Conservation (phyloP, 257 asterid species). For the Solanum sitiens region DNA sequence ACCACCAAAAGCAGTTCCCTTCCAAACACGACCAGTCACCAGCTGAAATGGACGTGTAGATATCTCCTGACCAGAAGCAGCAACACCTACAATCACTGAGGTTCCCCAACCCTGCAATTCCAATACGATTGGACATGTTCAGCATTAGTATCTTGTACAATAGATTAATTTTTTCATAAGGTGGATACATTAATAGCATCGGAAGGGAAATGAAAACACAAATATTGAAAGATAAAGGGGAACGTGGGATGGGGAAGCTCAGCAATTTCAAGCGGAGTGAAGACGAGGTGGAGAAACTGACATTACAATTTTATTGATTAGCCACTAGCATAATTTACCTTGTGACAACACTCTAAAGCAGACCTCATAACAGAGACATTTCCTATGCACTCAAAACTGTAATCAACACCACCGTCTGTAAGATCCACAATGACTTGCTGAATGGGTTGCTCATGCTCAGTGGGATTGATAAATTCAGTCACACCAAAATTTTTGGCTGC, state of each 20-base stretch:
- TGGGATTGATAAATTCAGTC: conserved; percentile 92
- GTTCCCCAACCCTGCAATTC: conserved; percentile 91
- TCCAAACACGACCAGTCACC: conserved; percentile 99
- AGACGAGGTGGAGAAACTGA: background rate
- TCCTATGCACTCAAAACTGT: conserved; percentile 98
- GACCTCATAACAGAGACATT: conserved; percentile 88
- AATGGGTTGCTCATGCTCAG: conserved; percentile 86
- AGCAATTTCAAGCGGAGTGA: background rate
- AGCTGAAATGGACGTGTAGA: conserved; percentile 96
- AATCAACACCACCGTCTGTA: conserved; percentile 98
- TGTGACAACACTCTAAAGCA: conserved; percentile 97
- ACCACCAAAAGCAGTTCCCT: conserved; percentile 98
- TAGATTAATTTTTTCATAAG: background rate
- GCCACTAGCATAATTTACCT: conserved; percentile 30
- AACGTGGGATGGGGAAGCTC: background rate
- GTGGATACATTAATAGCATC: background rate
- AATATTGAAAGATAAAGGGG: background rate
- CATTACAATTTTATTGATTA: background rate
- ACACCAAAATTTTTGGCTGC: conserved; percentile 88
- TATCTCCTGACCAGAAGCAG: conserved; percentile 99
- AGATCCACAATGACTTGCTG: conserved; percentile 86
- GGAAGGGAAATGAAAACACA: background rate
- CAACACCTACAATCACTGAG: conserved; percentile 98
- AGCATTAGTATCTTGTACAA: background rate
- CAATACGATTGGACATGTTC: background rate